Conservation (phyloP, 495 filamentous ascomycete genomes). For the Podospora appendiculata region DNA sequence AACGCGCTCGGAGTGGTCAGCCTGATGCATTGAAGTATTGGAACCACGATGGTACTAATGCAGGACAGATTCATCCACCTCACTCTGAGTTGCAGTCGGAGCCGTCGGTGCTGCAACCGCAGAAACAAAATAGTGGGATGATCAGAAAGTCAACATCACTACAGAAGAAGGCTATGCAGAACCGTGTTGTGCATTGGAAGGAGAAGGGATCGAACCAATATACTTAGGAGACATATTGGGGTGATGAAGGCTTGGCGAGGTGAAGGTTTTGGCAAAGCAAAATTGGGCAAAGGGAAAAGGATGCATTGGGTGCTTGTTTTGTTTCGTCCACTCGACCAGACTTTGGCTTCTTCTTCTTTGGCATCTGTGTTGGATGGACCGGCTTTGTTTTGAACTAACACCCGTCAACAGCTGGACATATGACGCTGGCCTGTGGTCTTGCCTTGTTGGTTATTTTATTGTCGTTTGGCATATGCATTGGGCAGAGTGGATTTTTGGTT, state of each 20-base stretch:
- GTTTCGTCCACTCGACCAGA: not conserved
- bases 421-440: no score
- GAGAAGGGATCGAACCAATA: slow-evolving; percentile 4
- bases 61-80: not conserved
- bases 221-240: slow-evolving; percentile 11
- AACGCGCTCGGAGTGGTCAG: no score
- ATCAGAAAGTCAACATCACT: not conserved
- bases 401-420: no score
- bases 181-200: slow-evolving; percentile 3
- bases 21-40: not conserved
- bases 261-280: no score
- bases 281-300: no score
- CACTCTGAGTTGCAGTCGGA: no score
- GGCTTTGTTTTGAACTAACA: no score
- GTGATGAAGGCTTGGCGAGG: not conserved
- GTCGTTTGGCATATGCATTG: no score
- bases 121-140: no score
- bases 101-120: no score
- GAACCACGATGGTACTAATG: not conserved
- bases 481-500: no score
- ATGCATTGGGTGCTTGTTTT: not conserved
- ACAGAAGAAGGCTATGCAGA: slow-evolving; percentile 1
- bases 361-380: not conserved
- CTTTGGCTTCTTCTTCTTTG: not conserved
- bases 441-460: no score